These are phyloP conservation scores for Cynanchum wilfordii DNA, from an alignment of 257 asterid genomes.

Conservation along the genomic window DNA sequence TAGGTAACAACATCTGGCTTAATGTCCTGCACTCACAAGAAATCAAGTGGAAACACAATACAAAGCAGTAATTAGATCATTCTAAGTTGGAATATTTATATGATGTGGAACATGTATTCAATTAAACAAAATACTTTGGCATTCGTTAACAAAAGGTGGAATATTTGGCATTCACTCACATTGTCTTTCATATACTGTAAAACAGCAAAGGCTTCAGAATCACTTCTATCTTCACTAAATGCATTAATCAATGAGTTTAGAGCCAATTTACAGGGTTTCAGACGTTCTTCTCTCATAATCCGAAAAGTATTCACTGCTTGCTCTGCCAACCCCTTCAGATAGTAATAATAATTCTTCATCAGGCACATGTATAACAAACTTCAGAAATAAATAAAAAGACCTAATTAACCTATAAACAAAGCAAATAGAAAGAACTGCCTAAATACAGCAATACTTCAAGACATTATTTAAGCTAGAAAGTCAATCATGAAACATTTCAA, in stretches of 20 bases:
- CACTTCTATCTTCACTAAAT: slow-evolving; percentile 92
- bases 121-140: no score
- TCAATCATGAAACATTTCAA: background rate
- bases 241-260: slow-evolving; percentile 86
- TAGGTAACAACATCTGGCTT: slow-evolving; percentile 90
- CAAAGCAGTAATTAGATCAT: slow-evolving; percentile 4
- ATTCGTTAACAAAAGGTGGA: background rate
- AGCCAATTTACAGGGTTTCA: slow-evolving; percentile 81
- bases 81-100: no score
- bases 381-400: background rate
- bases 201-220: slow-evolving; percentile 84
- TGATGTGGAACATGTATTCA: no score
- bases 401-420: background rate
- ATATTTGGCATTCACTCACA: slow-evolving; percentile 36
- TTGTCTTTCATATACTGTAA: slow-evolving; percentile 90
- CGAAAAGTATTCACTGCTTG: slow-evolving; percentile 87
- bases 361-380: slow-evolving; percentile 9
- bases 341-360: slow-evolving; percentile 8
- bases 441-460: background rate
- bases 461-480: background rate
- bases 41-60: slow-evolving; percentile 10
- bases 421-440: background rate
- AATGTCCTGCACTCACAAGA: slow-evolving; percentile 54
- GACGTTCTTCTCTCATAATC: slow-evolving; percentile 87
- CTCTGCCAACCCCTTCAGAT: slow-evolving; percentile 78